A percentile compares a stretch with the other conserved stretches of the same genome.
These are phyloP conservation scores for Candida namnaoensis DNA, from an alignment of 805 yeast genomes.

Conservation along the genomic window DNA sequence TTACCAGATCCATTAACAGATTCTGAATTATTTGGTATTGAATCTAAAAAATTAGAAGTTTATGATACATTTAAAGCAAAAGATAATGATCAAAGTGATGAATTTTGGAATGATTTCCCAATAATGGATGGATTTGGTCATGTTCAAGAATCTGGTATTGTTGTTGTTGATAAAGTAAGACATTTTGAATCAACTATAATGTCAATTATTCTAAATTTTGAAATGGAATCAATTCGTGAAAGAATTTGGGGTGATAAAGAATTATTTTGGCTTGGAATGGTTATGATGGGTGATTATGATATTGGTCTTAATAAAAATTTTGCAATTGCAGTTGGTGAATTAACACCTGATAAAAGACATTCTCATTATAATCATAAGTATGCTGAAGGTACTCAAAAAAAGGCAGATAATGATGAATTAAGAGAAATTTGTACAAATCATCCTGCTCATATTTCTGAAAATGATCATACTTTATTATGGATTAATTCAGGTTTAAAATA, in stretches of 20 bases:
- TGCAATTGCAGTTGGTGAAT: constrained; percentile 22
- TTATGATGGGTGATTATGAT: constrained; percentile 9
- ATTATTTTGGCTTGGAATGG: constrained; percentile 22
- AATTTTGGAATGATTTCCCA: not conserved
- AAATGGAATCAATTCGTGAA: constrained; percentile 6
- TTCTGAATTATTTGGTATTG: constrained; percentile 12
- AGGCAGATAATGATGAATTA: not conserved
- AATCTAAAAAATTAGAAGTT: constrained; percentile 15
- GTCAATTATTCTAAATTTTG: constrained; percentile 9
- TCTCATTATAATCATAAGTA: constrained; percentile 3
- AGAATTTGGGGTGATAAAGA: constrained; percentile 32
- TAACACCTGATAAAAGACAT: constrained; percentile 12
- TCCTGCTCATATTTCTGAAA: constrained; percentile 44
- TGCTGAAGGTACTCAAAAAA: not conserved
- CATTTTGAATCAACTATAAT: constrained; percentile 11
- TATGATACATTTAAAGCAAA: not conserved
- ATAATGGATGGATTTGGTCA: constrained; percentile 1
- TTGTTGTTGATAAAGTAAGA: constrained; percentile 12
- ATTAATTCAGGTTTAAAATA: constrained; percentile 45
- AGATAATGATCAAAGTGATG: not conserved
- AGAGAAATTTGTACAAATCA: constrained; percentile 43
- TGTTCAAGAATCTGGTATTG: constrained; percentile 20
- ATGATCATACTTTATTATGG: constrained; percentile 39
- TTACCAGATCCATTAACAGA: constrained; percentile 27
- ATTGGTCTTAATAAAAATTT: constrained; percentile 22